Evolutionary conservation across 106 monocot genomes (phyloP).

Genomic region (Allium sativum): DNA sequence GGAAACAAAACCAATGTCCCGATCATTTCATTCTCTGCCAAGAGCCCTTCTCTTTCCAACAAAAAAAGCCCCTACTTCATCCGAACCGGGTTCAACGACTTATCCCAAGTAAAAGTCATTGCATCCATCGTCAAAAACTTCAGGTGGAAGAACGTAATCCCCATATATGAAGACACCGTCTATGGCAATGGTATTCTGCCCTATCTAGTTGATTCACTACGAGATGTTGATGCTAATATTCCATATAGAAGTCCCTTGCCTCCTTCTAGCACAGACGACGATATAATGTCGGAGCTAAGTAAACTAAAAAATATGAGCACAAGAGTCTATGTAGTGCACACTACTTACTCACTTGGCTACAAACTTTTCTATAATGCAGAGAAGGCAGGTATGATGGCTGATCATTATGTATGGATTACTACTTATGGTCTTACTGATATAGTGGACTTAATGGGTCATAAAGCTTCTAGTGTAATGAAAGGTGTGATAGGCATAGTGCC

Average conservation of each 20-base stretch:
- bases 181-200: conserved; percentile 41
- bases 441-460: conserved; percentile 22
- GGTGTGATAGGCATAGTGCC: conserved; percentile 55
- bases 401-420: conserved; percentile 60
- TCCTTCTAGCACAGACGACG: conserved; percentile 19
- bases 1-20: conserved; percentile 56
- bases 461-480: conserved; percentile 35
- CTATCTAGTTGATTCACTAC: conserved; percentile 44
- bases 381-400: conserved; percentile 42
- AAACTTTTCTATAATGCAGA: conserved; percentile 26
- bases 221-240: conserved; percentile 23
- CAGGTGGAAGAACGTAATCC: conserved; percentile 57
- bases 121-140: conserved; percentile 46
- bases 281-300: conserved; percentile 23
- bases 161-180: conserved; percentile 47
- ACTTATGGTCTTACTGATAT: conserved; percentile 44
- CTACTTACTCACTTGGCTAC: conserved; percentile 25
- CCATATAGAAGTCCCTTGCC: conserved; percentile 36
- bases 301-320: conserved; percentile 36
- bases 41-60: conserved; percentile 32
- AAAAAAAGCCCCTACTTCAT: conserved; percentile 41
- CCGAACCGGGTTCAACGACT: conserved; percentile 39
- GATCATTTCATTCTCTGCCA: conserved; percentile 67
- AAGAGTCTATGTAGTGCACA: conserved; percentile 68
- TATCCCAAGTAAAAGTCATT: conserved; percentile 42